phyloP scores from a whole-genome alignment of 2,329 filamentous ascomycete species.

The Chaetothyriales sp. region DNA sequence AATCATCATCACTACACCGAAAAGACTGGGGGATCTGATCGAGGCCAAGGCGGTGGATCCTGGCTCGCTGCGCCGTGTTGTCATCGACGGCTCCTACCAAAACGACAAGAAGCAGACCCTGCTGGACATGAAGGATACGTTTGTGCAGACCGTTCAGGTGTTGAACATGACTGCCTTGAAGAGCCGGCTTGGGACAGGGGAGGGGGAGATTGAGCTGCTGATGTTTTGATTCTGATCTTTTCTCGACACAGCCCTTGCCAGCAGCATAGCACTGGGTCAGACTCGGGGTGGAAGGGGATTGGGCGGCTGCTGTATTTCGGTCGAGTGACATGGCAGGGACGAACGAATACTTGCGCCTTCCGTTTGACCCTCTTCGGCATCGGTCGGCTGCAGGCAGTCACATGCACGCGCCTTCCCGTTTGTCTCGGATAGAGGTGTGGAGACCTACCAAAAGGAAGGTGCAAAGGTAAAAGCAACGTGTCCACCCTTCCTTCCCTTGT shows the following conservation, averaged over 20 bases:
- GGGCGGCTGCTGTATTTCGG: too few species aligned
- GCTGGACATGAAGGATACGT: conserved; percentile 88
- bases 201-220: conserved; percentile 9
- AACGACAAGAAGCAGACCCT: conserved; percentile 90
- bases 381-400: not conserved
- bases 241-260: too few species aligned
- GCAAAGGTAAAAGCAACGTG: not conserved
- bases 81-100: conserved; percentile 83
- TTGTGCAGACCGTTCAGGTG: conserved; percentile 63
- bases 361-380: not conserved
- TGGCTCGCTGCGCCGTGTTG: conserved; percentile 57
- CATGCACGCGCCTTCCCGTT: not conserved
- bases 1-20: conserved; percentile 80
- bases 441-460: too few species aligned
- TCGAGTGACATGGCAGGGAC: not conserved
- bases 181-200: conserved; percentile 3
- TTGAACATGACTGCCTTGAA: conserved; percentile 52
- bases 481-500: not conserved
- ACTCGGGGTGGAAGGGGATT: too few species aligned
- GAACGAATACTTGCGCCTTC: not conserved
- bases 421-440: not conserved
- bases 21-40: conserved; percentile 64
- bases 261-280: too few species aligned
- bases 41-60: conserved; percentile 66
- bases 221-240: conserved; percentile 16